A percentile compares a stretch with the other conserved stretches of the same genome.
These are phyloP conservation scores for Ganoderma meredithae DNA, from an alignment of 1,284 basidiomycete species.

Conservation along the genomic window DNA sequence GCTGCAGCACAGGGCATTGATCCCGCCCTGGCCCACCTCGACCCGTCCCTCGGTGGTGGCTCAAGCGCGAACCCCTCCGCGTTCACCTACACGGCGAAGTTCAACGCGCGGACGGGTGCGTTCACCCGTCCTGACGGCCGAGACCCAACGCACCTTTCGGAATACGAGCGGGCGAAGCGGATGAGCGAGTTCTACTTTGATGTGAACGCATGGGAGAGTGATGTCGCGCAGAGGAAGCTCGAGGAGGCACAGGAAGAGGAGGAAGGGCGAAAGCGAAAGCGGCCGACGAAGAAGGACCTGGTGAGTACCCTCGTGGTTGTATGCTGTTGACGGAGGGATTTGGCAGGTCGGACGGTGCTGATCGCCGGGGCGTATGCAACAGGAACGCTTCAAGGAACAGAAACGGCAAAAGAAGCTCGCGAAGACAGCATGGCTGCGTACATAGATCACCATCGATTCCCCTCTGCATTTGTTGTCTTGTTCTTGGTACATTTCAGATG, in stretches of 20 bases:
- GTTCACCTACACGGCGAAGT: slow-evolving; percentile 71
- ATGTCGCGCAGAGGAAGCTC: slow-evolving; percentile 65
- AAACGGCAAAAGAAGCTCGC: slow-evolving; percentile 85
- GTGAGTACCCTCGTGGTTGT: slow-evolving; percentile 53
- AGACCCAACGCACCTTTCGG: slow-evolving; percentile 80
- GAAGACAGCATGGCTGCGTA: slow-evolving; percentile 89
- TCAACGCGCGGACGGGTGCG: slow-evolving; percentile 86
- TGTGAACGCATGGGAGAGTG: slow-evolving; percentile 80
- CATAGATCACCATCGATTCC: slow-evolving; percentile 45
- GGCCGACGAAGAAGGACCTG: slow-evolving; percentile 86
- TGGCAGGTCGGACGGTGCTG: slow-evolving; percentile 26
- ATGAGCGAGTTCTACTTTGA: slow-evolving; percentile 94
- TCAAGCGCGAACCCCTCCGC: slow-evolving; percentile 46
- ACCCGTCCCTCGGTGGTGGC: slow-evolving; percentile 67
- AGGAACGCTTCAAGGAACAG: slow-evolving; percentile 91
- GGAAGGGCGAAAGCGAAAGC: slow-evolving; percentile 65
- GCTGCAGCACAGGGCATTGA: slow-evolving; percentile 84
- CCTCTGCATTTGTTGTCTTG: not conserved
- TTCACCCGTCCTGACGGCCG: slow-evolving; percentile 74
- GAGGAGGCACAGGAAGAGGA: slow-evolving; percentile 63
- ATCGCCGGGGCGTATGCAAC: slow-evolving; percentile 30
- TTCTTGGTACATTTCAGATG: slow-evolving; percentile 1
- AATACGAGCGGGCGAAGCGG: slow-evolving; percentile 83
- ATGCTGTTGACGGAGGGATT: slow-evolving; percentile 9
- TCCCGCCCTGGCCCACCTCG: slow-evolving; percentile 82